Base-by-base conservation (phyloP, 495 filamentous ascomycete species). In the Platismatia glauca region DNA sequence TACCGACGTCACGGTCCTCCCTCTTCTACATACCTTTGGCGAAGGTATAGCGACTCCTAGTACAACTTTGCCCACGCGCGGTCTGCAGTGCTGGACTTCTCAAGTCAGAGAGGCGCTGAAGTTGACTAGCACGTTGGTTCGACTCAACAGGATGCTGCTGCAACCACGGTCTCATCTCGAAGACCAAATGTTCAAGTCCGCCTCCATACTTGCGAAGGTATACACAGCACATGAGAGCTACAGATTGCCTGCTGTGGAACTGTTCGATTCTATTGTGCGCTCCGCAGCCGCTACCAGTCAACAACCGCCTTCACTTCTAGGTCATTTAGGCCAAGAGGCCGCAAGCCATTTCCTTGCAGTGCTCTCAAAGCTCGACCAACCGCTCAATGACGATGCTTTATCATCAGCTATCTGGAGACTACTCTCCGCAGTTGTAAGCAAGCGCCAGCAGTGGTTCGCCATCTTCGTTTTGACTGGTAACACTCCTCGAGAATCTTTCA, bases 401-500 rank as follows among this genome's bases (percentile, higher is more conserved):
- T 80, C 86, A 29, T 78, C 83, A 56, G 76, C 79, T 29, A 86
- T 91, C 57, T 97, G 94, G 94, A 83, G 80, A 58, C 83, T 99
- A 61, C 84, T 97, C 38, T 87, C 93, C 34, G 86, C 85, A n/a
- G 84, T 96, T 55, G 82, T 97, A 55, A 88, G 89, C 68, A 91
- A 89, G 69, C 86, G 90, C 59, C 94, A 99, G 66, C 91, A 95
- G 69, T 97, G 95, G 87, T 86, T 99, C 76, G 86, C 93, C 0
- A 90, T 95, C 52, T 93, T 90, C 69, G 81, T 97, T 57, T 84
- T 97, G 33, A 96, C 92, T 6, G 94, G 94, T 31, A 86, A 85
- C 63, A 89, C 89, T 1, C 89, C 94, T 20, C 82, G 85, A 58
- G 83, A 92, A 56, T 82, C 85, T 2, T 71, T 90, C 66, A 86